phyloP scores from a whole-genome alignment of 1,284 basidiomycete genomes.

The Trametes versicolor region DNA sequence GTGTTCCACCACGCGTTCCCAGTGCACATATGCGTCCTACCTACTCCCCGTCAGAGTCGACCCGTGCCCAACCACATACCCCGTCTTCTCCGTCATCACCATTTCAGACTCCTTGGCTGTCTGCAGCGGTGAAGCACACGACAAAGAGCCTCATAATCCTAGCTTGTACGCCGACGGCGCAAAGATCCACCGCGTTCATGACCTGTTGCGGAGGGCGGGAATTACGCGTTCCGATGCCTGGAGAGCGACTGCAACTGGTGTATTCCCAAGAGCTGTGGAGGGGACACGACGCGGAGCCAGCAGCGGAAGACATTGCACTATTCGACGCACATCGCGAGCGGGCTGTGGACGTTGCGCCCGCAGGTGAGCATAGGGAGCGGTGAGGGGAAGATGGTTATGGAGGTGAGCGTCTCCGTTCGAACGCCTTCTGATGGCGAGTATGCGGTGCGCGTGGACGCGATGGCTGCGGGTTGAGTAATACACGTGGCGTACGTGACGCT shows the following conservation, averaged over 20 bases:
- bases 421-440: constrained; percentile 62
- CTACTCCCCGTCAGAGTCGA: constrained; percentile 59
- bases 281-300: constrained; percentile 82
- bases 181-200: constrained; percentile 54
- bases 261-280: constrained; percentile 77
- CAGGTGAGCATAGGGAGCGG: constrained; percentile 80
- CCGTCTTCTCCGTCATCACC: constrained; percentile 65
- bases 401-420: constrained; percentile 58
- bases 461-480: constrained; percentile 56
- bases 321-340: constrained; percentile 78
- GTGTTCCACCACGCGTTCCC: constrained; percentile 84
- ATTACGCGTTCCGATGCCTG: constrained; percentile 18
- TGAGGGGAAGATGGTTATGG: constrained; percentile 77
- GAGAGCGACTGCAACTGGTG: constrained; percentile 38
- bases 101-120: constrained; percentile 82
- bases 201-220: constrained; percentile 53
- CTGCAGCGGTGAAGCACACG: constrained; percentile 77
- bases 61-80: constrained; percentile 54
- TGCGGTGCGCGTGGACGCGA: constrained; percentile 56
- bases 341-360: constrained; percentile 84
- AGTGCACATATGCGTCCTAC: constrained; percentile 78
- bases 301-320: constrained; percentile 79
- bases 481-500: constrained; percentile 77
- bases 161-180: constrained; percentile 55
- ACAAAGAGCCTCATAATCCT: constrained; percentile 71